Base-by-base conservation (phyloP, 192 early-diverging fungal genomes). In the Lobosporangium transversale region DNA sequence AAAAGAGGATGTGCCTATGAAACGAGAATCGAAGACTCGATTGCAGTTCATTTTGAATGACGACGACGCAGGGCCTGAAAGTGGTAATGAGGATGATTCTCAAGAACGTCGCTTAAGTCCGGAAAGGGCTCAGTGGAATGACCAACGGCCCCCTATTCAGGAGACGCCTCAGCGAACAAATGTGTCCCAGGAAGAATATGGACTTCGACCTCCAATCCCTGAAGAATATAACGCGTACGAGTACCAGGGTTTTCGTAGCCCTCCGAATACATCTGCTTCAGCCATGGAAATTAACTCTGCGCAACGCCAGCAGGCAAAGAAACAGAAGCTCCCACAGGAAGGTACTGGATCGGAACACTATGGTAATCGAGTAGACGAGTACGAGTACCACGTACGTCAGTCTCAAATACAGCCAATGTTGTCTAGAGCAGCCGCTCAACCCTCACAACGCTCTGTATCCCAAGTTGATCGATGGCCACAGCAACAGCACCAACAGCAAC, bases 11-110 rank as follows among this genome's bases (percentile, higher is more conserved):
- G 32, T 40, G 1, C 54, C 58, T 12, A 20, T 32, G 6, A 62
- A 49, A 32, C 59, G 59, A 4, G 73, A 67, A 36, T 67, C 62
- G 12, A 76, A 76, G 36, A 47, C 73, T 0, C 61, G 58, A 4
- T 53, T 76, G 6, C 73, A 76, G 48, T 76, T 76, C 24, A 76
- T 76, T 44, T 21, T 76, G 9, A 76, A 76, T 32, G 73, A 76
- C 21, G 73, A 76, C 1, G 40, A 55, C 10, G 23, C 63, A 0
- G 54, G 65, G 14, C 64, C 73, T 27, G 73, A 67, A 23, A 33
- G 37, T 18, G 44, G 23, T 31, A 44, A 42, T 21, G 58, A 42
- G 9, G 58, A 67, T 9, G 69, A 63, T 32, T 1, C 33, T 43
- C 29, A 17, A 18, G 68, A 62, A 9, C 59, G 27, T 8, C 53